Percentiles rank a stretch among this genome's conserved stretches.
Evolutionary conservation across 345 rosid species (phyloP).

Genomic region (Eucalyptus curtisii): DNA sequence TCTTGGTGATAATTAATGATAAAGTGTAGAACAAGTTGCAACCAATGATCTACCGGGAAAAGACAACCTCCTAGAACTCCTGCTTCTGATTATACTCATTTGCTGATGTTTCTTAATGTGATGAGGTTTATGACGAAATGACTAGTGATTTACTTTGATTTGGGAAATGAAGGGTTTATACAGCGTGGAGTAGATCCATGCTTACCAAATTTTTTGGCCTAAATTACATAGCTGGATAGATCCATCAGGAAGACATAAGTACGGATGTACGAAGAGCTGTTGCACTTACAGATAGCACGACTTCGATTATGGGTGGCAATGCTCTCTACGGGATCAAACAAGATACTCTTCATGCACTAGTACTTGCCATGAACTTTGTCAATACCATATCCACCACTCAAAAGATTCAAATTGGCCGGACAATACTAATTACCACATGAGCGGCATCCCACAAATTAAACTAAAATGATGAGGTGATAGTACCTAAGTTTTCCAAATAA

Average conservation of each 20-base stretch:
- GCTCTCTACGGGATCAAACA: not conserved
- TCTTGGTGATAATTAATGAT: not conserved
- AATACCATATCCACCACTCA: not conserved
- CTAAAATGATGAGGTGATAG: too few relatives aligned
- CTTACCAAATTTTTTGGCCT: not conserved
- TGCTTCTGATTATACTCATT: not conserved
- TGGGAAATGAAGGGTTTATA: not conserved
- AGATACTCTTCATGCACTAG: not conserved
- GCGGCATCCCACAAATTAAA: not conserved
- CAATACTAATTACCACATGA: not conserved
- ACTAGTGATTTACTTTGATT: not conserved
- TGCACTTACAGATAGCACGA: not conserved
- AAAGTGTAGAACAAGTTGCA: not conserved
- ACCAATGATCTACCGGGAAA: not conserved
- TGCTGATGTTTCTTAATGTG: not conserved
- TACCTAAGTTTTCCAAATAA: too few relatives aligned
- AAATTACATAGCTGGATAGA: not conserved
- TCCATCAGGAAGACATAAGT: not conserved
- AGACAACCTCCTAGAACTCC: not conserved
- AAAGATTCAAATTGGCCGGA: not conserved
- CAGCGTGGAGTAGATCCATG: not conserved
- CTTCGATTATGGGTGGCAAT: not conserved
- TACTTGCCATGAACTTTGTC: not conserved
- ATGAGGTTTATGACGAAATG: not conserved
- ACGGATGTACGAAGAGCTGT: not conserved